These are phyloP conservation scores for Pyrenochaeta sp. DNA, from an alignment of 2,329 filamentous ascomycete genomes.

Conservation along the genomic window DNA sequence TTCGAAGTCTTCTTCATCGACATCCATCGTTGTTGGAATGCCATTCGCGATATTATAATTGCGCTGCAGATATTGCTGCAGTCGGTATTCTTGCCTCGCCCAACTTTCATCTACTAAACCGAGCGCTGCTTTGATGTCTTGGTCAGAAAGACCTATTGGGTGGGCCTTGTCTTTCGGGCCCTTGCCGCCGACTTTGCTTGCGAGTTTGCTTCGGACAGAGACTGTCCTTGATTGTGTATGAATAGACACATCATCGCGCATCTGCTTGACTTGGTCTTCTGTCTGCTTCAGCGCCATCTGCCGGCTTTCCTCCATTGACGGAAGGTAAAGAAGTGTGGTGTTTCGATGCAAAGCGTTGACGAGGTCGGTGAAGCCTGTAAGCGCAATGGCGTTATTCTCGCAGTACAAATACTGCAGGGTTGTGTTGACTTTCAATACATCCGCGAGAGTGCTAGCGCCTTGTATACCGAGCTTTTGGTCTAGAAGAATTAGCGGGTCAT, in stretches of 20 bases:
- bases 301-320: slow-evolving; percentile 69
- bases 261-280: slow-evolving; percentile 63
- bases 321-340: slow-evolving; percentile 67
- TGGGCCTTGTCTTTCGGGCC: slow-evolving; percentile 33
- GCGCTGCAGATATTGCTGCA: slow-evolving; percentile 57
- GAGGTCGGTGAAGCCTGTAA: slow-evolving; percentile 74
- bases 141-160: slow-evolving; percentile 51
- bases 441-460: slow-evolving; percentile 73
- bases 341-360: slow-evolving; percentile 75
- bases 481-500: slow-evolving; percentile 28
- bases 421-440: slow-evolving; percentile 71
- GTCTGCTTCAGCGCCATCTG: slow-evolving; percentile 68
- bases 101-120: slow-evolving; percentile 59
- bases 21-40: slow-evolving; percentile 53
- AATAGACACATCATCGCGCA: slow-evolving; percentile 52
- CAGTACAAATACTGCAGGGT: slow-evolving; percentile 72
- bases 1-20: slow-evolving; percentile 58
- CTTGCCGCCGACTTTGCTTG: slow-evolving; percentile 40
- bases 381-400: slow-evolving; percentile 75
- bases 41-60: slow-evolving; percentile 57
- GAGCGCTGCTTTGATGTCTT: slow-evolving; percentile 60
- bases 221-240: slow-evolving; percentile 38
- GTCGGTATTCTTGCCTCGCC: slow-evolving; percentile 58
- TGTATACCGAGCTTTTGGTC: slow-evolving; percentile 74
- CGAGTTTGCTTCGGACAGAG: slow-evolving; percentile 46